phyloP scores from a whole-genome alignment of 106 monocot genomes.

The Narthecium ossifragum region DNA sequence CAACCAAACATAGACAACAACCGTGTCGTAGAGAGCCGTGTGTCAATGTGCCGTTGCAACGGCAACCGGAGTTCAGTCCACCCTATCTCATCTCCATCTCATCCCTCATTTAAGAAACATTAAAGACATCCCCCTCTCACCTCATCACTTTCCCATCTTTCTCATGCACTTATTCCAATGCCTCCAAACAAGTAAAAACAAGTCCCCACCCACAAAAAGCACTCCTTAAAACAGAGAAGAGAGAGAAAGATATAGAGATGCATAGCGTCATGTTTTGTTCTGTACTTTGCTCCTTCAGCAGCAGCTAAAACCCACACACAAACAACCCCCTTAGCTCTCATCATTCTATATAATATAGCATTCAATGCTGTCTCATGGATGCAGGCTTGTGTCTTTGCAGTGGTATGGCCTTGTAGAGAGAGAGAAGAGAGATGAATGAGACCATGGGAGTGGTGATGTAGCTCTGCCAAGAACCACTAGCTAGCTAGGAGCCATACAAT shows the following conservation, averaged over 20 bases:
- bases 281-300: conserved; percentile 11
- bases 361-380: no score
- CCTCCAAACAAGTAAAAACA: background rate
- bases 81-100: background rate
- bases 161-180: background rate
- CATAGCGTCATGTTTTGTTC: conserved; percentile 6
- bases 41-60: conserved; percentile 1
- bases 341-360: background rate
- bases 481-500: no score
- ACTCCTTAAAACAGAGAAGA: background rate
- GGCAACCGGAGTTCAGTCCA: background rate
- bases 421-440: no score
- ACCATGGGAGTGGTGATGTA: no score
- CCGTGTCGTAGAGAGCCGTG: background rate
- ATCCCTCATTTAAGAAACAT: background rate
- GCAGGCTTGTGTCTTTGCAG: no score
- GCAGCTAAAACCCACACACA: conserved; percentile 2
- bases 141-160: background rate
- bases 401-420: no score
- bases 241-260: no score
- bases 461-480: no score
- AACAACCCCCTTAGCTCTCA: background rate
- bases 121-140: background rate
- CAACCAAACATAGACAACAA: no score
- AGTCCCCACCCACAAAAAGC: background rate